A percentile compares a stretch with the other conserved stretches of the same genome.
These are phyloP conservation scores for Zasmidium angulare DNA, from an alignment of 2,329 filamentous ascomycete genomes.

Conservation along the genomic window DNA sequence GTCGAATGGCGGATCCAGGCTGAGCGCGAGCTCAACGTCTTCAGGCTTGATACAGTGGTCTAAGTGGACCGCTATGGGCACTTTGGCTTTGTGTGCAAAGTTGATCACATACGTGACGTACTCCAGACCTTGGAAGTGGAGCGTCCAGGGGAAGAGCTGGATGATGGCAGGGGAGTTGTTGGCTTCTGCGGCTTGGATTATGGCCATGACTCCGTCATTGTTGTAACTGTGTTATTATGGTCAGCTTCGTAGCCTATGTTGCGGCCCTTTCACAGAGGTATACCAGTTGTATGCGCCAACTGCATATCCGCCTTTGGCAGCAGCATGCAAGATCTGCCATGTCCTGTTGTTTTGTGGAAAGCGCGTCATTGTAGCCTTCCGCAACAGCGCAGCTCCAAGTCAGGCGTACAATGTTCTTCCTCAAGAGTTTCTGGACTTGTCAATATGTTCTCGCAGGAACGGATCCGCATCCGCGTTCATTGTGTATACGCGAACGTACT, in stretches of 20 bases:
- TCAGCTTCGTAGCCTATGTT: not conserved
- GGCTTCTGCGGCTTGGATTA: slow-evolving; percentile 23
- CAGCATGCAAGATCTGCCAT: slow-evolving; percentile 1
- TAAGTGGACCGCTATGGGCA: slow-evolving; percentile 28
- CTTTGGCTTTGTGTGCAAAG: slow-evolving; percentile 19
- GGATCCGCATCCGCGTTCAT: not conserved
- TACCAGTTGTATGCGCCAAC: slow-evolving; percentile 3
- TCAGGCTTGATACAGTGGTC: slow-evolving; percentile 24
- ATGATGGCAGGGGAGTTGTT: slow-evolving; percentile 25
- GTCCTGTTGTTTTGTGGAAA: not conserved
- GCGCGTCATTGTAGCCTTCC: not conserved
- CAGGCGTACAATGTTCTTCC: not conserved
- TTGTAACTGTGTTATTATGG: slow-evolving; percentile 9
- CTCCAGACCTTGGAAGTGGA: slow-evolving; percentile 19
- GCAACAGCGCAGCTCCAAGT: not conserved
- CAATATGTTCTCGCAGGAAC: not conserved
- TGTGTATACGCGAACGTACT: not conserved
- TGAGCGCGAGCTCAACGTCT: slow-evolving; percentile 17
- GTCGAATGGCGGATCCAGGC: slow-evolving; percentile 25
- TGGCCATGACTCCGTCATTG: slow-evolving; percentile 24
- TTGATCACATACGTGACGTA: slow-evolving; percentile 20
- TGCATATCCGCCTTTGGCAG: not conserved
- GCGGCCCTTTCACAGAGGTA: not conserved
- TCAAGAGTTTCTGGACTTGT: not conserved
- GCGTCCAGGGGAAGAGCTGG: slow-evolving; percentile 28